These are phyloP conservation scores for Phellopilus nigrolimitatus DNA, from an alignment of 1,284 basidiomycete species.

Conservation along the genomic window DNA sequence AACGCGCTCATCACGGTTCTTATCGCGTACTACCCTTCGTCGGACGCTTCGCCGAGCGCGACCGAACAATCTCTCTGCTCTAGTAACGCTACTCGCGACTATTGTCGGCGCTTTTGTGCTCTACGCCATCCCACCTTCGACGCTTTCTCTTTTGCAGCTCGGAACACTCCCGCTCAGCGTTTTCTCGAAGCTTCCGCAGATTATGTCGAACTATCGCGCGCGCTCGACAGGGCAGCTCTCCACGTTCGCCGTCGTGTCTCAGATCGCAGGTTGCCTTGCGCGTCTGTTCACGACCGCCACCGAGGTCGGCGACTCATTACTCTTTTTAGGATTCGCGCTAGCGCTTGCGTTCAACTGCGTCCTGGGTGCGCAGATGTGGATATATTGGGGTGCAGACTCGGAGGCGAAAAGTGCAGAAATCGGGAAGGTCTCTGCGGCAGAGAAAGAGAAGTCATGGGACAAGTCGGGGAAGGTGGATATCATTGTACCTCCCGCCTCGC, in stretches of 20 bases:
- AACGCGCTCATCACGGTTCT: conserved; percentile 80
- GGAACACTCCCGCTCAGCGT: conserved; percentile 81
- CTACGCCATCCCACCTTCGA: conserved; percentile 42
- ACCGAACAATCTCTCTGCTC: conserved; percentile 31
- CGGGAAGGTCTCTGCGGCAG: conserved; percentile 10
- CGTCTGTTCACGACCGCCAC: conserved; percentile 85
- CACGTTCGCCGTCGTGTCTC: conserved; percentile 80
- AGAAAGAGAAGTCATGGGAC: conserved; percentile 21
- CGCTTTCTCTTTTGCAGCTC: conserved; percentile 66
- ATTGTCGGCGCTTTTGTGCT: conserved; percentile 42
- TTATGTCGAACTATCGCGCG: conserved; percentile 69
- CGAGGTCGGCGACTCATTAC: conserved; percentile 77
- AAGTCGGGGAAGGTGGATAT: conserved; percentile 17
- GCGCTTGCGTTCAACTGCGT: conserved; percentile 77
- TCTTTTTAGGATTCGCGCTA: conserved; percentile 76
- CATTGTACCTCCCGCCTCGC: conserved; percentile 20
- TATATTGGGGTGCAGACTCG: conserved; percentile 70
- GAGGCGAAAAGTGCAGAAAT: conserved; percentile 27
- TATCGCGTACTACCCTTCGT: conserved; percentile 60
- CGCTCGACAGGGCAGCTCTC: conserved; percentile 87
- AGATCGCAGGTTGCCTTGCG: conserved; percentile 80
- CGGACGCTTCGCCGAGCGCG: conserved; percentile 25
- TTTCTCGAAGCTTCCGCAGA: conserved; percentile 84
- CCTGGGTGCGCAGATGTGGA: conserved; percentile 75
- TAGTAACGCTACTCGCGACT: conserved; percentile 38